Evolutionary conservation across 2,329 filamentous ascomycete species (phyloP).

Genomic region (Ceratocystiopsis brevicomis): DNA sequence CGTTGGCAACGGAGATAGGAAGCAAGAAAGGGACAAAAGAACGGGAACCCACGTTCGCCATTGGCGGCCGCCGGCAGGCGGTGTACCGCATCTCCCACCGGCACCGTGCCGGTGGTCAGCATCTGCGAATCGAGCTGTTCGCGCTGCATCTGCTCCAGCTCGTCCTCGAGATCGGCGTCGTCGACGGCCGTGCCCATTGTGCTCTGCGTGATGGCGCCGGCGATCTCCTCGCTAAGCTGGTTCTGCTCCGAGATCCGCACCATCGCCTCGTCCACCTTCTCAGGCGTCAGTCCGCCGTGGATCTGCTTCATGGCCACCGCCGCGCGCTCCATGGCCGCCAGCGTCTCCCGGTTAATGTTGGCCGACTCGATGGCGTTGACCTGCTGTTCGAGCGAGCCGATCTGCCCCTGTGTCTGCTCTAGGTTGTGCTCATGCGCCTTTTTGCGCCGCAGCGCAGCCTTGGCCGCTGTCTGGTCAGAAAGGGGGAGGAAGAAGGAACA

Average conservation of each 20-base stretch:
- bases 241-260: conserved; percentile 84
- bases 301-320: conserved; percentile 84
- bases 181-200: conserved; percentile 52
- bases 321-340: conserved; percentile 84
- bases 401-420: conserved; percentile 77
- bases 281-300: conserved; percentile 73
- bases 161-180: conserved; percentile 69
- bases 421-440: conserved; percentile 84
- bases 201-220: conserved; percentile 60
- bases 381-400: conserved; percentile 81
- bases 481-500: not conserved
- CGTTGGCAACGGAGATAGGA: too few species aligned
- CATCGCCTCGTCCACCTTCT: conserved; percentile 93
- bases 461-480: conserved; percentile 44
- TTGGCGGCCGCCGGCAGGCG: conserved; percentile 57
- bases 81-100: conserved; percentile 59
- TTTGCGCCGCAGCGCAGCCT: conserved; percentile 78
- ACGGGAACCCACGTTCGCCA: conserved; percentile 47
- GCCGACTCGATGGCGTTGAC: conserved; percentile 94
- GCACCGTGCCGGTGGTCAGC: conserved; percentile 71
- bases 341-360: conserved; percentile 95
- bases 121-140: conserved; percentile 87
- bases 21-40: too few species aligned
- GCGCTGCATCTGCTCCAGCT: conserved; percentile 75
- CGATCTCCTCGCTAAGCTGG: conserved; percentile 82